Evolutionary conservation across 176 grass and related monocot species (phyloP).

Genomic region (Oryza meridionalis): DNA sequence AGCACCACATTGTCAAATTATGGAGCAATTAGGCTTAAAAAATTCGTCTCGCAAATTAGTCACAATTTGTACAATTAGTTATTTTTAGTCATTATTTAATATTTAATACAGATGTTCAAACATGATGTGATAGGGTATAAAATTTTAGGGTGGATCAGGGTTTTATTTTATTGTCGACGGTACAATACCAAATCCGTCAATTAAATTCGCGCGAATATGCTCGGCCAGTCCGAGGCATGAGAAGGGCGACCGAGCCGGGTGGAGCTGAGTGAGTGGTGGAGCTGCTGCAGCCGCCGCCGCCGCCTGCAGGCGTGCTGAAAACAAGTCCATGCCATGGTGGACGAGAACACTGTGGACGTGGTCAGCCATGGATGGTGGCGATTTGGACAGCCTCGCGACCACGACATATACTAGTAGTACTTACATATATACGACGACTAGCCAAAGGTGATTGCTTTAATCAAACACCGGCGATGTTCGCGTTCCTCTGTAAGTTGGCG

Average conservation of each 20-base stretch:
- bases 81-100: too few species aligned
- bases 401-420: neutral
- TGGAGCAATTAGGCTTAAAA: too few species aligned
- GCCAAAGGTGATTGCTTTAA: neutral
- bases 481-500: neutral
- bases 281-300: neutral
- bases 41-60: too few species aligned
- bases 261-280: neutral
- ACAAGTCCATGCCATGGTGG: constrained; percentile 21
- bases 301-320: neutral
- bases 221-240: neutral
- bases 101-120: too few species aligned
- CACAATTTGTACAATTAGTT: too few species aligned
- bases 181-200: too few species aligned
- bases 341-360: neutral
- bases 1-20: too few species aligned
- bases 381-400: constrained; percentile 2
- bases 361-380: constrained; percentile 6
- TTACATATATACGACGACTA: neutral
- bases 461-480: neutral
- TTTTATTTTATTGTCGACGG: too few species aligned
- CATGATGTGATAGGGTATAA: too few species aligned
- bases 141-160: too few species aligned
- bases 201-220: too few species aligned
- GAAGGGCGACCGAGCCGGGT: neutral